These are phyloP conservation scores for Closterium sp. DNA, from an alignment of 139 green algal genomes.

Conservation along the genomic window DNA sequence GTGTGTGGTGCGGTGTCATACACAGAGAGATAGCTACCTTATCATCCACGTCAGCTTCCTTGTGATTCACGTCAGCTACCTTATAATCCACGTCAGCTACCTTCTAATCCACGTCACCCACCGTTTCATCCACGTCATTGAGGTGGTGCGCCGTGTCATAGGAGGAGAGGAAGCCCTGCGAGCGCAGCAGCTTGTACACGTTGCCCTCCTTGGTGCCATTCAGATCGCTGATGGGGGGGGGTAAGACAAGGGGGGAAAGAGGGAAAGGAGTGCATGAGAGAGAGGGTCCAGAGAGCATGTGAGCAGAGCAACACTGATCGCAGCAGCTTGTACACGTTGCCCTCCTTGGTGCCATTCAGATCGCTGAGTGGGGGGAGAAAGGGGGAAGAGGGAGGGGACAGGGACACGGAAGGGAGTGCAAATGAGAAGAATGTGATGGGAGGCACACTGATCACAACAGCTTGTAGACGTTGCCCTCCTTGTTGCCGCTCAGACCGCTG, in stretches of 20 bases:
- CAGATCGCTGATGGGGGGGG: conserved; percentile 12
- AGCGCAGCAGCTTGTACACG: conserved; percentile 45
- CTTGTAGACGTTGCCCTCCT: conserved; percentile 32
- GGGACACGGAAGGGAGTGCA: too few species aligned
- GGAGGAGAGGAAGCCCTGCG: conserved; percentile 45
- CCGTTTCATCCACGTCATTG: too few species aligned
- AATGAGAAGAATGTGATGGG: too few species aligned
- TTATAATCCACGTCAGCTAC: too few species aligned
- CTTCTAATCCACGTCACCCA: too few species aligned
- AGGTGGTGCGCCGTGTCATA: conserved; percentile 12
- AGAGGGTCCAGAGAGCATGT: not conserved
- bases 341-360: conserved; percentile 40
- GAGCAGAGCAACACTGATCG: not conserved
- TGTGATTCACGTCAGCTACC: too few species aligned
- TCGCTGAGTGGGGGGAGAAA: too few species aligned
- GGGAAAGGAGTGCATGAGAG: not conserved
- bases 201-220: conserved; percentile 44
- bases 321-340: conserved; percentile 44
- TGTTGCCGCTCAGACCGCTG: conserved; percentile 38
- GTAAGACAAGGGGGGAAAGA: not conserved
- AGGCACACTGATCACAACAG: conserved; percentile 47
- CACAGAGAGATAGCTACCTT: too few species aligned
- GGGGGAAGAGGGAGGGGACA: too few species aligned
- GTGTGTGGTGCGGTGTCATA: too few species aligned
- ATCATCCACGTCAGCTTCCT: too few species aligned